phyloP scores from a whole-genome alignment of 2,329 filamentous ascomycete species.

The Claviceps pazoutovae region DNA sequence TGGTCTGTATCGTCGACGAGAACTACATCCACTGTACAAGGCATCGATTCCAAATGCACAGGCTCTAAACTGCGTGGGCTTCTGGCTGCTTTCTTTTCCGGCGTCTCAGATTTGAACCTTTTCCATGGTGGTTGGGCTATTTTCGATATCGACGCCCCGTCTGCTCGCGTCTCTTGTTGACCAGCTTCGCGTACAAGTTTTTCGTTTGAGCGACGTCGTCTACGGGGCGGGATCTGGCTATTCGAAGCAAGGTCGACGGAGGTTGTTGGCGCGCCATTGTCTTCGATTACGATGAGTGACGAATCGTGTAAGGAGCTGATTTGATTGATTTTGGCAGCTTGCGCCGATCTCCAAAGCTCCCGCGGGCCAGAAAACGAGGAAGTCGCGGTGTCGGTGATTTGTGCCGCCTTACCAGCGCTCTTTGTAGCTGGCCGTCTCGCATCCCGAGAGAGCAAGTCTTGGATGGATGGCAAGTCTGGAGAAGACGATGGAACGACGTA shows the following conservation, averaged over 20 bases:
- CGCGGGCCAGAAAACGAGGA: constrained; percentile 29
- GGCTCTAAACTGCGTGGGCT: neutral
- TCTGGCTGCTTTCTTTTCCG: neutral
- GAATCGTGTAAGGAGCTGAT: neutral
- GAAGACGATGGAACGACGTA: constrained; percentile 31
- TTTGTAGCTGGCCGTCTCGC: constrained; percentile 18
- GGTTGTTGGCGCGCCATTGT: constrained; percentile 3
- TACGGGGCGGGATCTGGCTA: neutral
- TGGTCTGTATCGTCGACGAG: neutral
- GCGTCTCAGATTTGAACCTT: constrained; percentile 18
- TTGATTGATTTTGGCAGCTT: constrained; percentile 9
- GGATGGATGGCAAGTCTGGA: constrained; percentile 39
- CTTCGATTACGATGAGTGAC: constrained; percentile 1
- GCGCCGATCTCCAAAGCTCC: constrained; percentile 20
- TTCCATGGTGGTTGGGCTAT: constrained; percentile 21
- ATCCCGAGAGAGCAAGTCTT: constrained; percentile 29
- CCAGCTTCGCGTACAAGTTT: neutral
- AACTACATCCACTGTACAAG: neutral
- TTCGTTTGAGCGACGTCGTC: neutral
- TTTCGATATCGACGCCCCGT: neutral
- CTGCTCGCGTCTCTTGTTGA: neutral
- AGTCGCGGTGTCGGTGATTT: constrained; percentile 23
- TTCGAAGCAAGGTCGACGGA: neutral
- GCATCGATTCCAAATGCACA: neutral
- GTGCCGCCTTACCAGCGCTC: constrained; percentile 22